A percentile compares a stretch with the other conserved stretches of the same genome.
These are phyloP conservation scores for Mycosphaerelloides madeirae DNA, from an alignment of 2,329 filamentous ascomycete genomes.

Conservation along the genomic window DNA sequence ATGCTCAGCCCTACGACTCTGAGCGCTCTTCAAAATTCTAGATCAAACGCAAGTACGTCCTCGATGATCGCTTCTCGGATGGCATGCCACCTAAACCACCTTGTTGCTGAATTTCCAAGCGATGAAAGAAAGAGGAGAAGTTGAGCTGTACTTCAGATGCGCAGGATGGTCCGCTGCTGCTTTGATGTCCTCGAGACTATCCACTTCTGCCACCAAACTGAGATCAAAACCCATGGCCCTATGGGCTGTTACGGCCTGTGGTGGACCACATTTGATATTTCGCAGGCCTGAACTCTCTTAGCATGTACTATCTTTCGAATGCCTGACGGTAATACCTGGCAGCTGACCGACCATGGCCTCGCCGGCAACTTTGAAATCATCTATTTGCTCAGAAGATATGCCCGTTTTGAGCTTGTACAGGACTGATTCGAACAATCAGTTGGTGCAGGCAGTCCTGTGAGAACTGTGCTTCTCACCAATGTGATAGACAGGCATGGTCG, in stretches of 20 bases:
- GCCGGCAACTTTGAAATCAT: constrained; percentile 16
- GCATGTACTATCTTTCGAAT: too few species aligned
- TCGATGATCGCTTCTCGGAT: too few species aligned
- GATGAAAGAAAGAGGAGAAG: neutral
- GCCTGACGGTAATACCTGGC: constrained; percentile 8
- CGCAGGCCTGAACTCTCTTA: constrained; percentile 15
- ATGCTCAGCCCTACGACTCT: too few species aligned
- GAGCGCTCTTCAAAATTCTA: too few species aligned
- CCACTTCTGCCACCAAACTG: constrained; percentile 43
- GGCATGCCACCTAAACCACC: too few species aligned
- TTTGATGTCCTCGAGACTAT: constrained; percentile 39
- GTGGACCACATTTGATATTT: constrained; percentile 24
- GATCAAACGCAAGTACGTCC: too few species aligned
- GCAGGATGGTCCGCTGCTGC: constrained; percentile 44
- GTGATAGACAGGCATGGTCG: constrained; percentile 21
- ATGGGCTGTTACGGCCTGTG: constrained; percentile 38
- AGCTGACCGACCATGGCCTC: constrained; percentile 19
- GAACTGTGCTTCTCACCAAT: constrained; percentile 10
- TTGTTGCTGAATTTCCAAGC: neutral
- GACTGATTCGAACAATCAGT: constrained; percentile 10
- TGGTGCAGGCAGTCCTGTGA: neutral
- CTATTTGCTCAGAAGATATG: constrained; percentile 14
- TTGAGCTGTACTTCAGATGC: constrained; percentile 37
- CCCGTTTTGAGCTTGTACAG: constrained; percentile 24
- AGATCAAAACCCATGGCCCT: constrained; percentile 44